Conservation (phyloP, 2,329 filamentous ascomycete species). For the Talaromyces sp. region DNA sequence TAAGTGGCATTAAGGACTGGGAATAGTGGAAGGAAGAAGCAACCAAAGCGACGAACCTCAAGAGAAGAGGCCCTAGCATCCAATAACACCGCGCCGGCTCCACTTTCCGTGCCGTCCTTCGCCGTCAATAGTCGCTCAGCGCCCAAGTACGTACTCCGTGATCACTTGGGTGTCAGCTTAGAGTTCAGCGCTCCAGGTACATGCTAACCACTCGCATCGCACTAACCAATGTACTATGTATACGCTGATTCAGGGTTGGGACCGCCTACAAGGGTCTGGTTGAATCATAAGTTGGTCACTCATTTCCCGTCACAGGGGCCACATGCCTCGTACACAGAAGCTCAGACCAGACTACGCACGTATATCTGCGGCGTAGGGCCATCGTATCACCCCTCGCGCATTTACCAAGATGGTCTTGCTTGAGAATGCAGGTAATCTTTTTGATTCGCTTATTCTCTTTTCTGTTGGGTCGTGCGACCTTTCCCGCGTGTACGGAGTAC, state of each 20-base stretch:
- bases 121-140: constrained; percentile 1
- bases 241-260: neutral
- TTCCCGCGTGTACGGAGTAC: neutral
- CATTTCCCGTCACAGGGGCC: neutral
- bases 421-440: neutral
- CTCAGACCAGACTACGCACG: neutral
- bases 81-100: constrained; percentile 10
- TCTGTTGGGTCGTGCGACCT: neutral
- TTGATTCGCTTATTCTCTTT: neutral
- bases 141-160: too few species aligned
- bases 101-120: constrained; percentile 14
- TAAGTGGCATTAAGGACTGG: neutral
- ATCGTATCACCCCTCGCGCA: neutral
- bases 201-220: neutral
- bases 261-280: neutral
- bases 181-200: neutral
- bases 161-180: neutral
- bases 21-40: neutral
- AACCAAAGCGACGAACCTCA: neutral
- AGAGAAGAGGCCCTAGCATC: constrained; percentile 7
- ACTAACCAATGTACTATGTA: too few species aligned
- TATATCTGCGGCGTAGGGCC: neutral
- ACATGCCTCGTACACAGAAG: neutral
- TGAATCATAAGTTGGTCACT: neutral
- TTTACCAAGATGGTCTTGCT: neutral